Evolutionary conservation across 1,284 basidiomycete species (phyloP).

Genomic region (Heimioporus retisporus): DNA sequence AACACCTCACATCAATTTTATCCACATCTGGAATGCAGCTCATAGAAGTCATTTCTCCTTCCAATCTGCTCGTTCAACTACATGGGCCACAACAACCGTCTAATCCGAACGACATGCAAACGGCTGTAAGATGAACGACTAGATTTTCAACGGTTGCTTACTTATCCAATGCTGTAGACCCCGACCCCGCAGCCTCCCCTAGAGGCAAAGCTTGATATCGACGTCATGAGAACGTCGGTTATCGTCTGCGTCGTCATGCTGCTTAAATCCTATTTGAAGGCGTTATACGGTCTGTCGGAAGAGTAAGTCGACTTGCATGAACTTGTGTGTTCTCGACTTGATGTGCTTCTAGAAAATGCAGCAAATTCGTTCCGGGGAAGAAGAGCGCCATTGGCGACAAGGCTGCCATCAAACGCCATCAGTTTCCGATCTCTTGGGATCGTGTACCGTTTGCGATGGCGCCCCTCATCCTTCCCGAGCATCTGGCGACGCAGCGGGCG

Average conservation of each 20-base stretch:
- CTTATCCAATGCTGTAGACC: constrained; percentile 23
- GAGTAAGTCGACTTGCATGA: constrained; percentile 64
- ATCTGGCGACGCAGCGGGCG: constrained; percentile 66
- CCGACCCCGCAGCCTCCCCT: constrained; percentile 11
- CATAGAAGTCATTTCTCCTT: constrained; percentile 73
- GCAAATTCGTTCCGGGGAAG: constrained; percentile 87
- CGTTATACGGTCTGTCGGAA: constrained; percentile 85
- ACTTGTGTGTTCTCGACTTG: constrained; percentile 11
- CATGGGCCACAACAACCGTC: constrained; percentile 46
- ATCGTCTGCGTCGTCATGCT: constrained; percentile 86
- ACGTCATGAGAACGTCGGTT: constrained; percentile 72
- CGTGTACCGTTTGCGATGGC: constrained; percentile 72
- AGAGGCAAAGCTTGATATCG: constrained; percentile 42
- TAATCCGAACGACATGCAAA: constrained; percentile 18
- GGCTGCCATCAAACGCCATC: constrained; percentile 72
- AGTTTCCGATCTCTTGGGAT: constrained; percentile 75
- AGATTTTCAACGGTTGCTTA: constrained; percentile 10
- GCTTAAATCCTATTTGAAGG: constrained; percentile 87
- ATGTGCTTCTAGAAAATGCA: constrained; percentile 76
- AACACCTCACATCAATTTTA: constrained; percentile 82
- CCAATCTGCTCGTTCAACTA: constrained; percentile 72
- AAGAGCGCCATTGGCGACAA: constrained; percentile 89
- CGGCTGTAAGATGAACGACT: constrained; percentile 18
- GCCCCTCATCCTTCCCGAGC: constrained; percentile 68
- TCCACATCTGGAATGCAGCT: constrained; percentile 91